phyloP scores from a whole-genome alignment of 495 filamentous ascomycete species.

The Pseudoneurospora amorphoporcata region DNA sequence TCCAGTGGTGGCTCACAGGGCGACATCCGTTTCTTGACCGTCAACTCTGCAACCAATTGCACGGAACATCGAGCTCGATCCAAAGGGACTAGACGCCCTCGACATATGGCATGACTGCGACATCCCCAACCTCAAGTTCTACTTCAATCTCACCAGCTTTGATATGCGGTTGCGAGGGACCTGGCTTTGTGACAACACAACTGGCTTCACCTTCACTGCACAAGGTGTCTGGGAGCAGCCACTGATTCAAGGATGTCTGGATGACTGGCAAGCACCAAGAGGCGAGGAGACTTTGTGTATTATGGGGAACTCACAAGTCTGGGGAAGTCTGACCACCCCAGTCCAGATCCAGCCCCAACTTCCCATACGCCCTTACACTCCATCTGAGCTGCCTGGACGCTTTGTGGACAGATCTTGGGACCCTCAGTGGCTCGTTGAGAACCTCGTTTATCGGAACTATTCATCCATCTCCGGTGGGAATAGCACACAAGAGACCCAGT shows the following conservation, averaged over 20 bases:
- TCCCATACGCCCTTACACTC: constrained; percentile 12
- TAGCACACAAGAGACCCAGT: neutral
- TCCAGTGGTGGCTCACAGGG: constrained; percentile 14
- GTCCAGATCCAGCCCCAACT: constrained; percentile 13
- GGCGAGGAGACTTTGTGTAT: constrained; percentile 13
- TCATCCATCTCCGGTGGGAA: neutral
- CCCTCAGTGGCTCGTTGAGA: constrained; percentile 12
- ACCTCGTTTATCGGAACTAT: constrained; percentile 6
- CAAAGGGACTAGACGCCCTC: neutral
- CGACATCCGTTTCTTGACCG: constrained; percentile 15
- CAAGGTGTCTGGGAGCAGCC: constrained; percentile 11
- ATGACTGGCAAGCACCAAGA: constrained; percentile 9
- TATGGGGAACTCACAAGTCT: constrained; percentile 16
- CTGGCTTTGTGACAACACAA: constrained; percentile 9
- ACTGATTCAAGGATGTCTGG: constrained; percentile 11
- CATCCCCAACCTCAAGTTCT: constrained; percentile 10
- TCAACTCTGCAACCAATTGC: constrained; percentile 15
- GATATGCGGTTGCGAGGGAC: constrained; percentile 7
- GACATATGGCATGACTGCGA: constrained; percentile 16
- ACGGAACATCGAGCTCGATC: constrained; percentile 13
- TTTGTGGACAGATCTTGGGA: constrained; percentile 12
- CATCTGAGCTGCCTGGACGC: constrained; percentile 1
- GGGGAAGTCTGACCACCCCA: constrained; percentile 7
- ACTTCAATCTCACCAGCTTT: constrained; percentile 10
- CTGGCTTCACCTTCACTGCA: constrained; percentile 9